Conservation (phyloP, 2,329 filamentous ascomycete genomes). For the Xylariaceae sp. region DNA sequence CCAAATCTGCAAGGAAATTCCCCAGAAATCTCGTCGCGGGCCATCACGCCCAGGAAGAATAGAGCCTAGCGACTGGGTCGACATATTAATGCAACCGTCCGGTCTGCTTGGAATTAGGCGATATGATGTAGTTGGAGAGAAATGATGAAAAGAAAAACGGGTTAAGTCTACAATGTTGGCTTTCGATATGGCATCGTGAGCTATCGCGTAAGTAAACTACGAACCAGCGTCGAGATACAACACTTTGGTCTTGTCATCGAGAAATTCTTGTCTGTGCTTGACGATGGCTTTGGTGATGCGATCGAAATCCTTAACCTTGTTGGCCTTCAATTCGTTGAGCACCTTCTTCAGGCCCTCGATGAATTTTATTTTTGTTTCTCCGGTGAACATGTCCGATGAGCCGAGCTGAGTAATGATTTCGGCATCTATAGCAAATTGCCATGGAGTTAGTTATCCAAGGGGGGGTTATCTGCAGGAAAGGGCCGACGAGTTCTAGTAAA, state of each 20-base stretch:
- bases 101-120: conserved; percentile 11
- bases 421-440: conserved; percentile 59
- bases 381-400: conserved; percentile 64
- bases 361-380: conserved; percentile 63
- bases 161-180: conserved; percentile 29
- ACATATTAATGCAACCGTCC: conserved; percentile 15
- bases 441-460: conserved; percentile 53
- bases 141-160: conserved; percentile 11
- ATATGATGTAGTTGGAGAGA: conserved; percentile 9
- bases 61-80: conserved; percentile 14
- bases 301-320: conserved; percentile 66
- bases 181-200: conserved; percentile 8
- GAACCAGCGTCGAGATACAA: conserved; percentile 57
- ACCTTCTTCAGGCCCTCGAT: conserved; percentile 64
- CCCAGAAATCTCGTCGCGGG: not conserved
- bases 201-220: conserved; percentile 34
- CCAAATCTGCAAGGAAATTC: conserved; percentile 11
- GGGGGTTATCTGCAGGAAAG: conserved; percentile 39
- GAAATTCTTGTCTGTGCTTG: conserved; percentile 66
- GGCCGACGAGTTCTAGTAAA: conserved; percentile 25
- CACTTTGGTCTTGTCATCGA: conserved; percentile 66
- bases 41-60: not conserved
- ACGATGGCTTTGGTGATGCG: conserved; percentile 69
- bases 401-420: conserved; percentile 74
- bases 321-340: conserved; percentile 61